Conservation (phyloP, 2,329 filamentous ascomycete species). For the Fusarium chuoi region DNA sequence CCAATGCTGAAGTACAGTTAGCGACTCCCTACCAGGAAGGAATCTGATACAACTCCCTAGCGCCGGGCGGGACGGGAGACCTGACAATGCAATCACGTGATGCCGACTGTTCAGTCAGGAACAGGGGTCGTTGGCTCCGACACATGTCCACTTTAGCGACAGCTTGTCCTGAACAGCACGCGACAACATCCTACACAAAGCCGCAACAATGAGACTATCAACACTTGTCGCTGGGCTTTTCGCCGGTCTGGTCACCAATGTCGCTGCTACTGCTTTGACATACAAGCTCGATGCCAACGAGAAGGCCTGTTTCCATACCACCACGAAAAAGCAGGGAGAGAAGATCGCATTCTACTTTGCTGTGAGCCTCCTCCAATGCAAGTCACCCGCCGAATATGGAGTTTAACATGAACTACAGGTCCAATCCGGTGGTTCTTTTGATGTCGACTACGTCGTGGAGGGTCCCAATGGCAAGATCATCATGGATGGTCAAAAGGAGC, state of each 20-base stretch:
- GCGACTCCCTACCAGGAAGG: background rate
- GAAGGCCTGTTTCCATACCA: slow-evolving; percentile 93
- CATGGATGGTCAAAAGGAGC: slow-evolving; percentile 86
- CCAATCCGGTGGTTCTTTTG: slow-evolving; percentile 97
- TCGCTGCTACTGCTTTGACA: slow-evolving; percentile 89
- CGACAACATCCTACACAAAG: slow-evolving; percentile 41
- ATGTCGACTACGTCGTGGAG: slow-evolving; percentile 90
- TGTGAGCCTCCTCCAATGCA: slow-evolving; percentile 63
- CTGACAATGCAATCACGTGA: background rate
- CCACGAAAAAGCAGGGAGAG: slow-evolving; percentile 78
- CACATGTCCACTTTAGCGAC: slow-evolving; percentile 42
- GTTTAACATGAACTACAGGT: slow-evolving; percentile 66
- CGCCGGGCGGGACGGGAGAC: background rate
- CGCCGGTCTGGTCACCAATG: slow-evolving; percentile 75
- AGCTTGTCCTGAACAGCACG: slow-evolving; percentile 47
- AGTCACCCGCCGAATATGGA: background rate
- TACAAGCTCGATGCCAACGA: slow-evolving; percentile 92
- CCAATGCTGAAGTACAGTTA: background rate
- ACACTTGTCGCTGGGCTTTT: slow-evolving; percentile 73
- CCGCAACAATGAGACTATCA: slow-evolving; percentile 70
- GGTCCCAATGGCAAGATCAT: slow-evolving; percentile 85
- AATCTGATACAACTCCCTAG: background rate
- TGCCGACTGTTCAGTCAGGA: background rate
- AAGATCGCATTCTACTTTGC: slow-evolving; percentile 99
- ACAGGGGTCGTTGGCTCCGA: background rate